Percentiles rank a stretch among this genome's conserved stretches.
Evolutionary conservation across 768 basidiomycete species (phyloP).

Genomic region (Tylopilus vinaceipallidus): DNA sequence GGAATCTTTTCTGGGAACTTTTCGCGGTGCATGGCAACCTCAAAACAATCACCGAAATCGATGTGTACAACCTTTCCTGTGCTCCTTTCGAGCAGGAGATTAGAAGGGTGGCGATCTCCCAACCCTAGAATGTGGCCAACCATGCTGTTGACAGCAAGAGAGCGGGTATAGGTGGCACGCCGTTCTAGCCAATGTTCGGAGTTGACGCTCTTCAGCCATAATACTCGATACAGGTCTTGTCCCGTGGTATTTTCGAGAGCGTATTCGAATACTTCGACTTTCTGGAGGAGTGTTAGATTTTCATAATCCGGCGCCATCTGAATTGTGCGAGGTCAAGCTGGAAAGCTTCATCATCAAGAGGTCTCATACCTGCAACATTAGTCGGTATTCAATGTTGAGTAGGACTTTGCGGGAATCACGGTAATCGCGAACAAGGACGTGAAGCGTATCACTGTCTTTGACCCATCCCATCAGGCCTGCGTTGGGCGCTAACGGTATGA

Average conservation of each 20-base stretch:
- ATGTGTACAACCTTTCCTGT: constrained; percentile 97
- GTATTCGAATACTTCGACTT: constrained; percentile 99
- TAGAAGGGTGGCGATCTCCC: constrained; percentile 97
- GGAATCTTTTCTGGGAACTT: constrained; percentile 99
- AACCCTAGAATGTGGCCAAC: constrained; percentile 96
- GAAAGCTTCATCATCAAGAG: constrained; percentile 47
- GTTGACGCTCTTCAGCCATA: constrained; percentile 94
- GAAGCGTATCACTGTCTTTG: constrained; percentile 91
- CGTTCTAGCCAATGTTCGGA: constrained; percentile 99
- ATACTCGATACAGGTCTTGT: constrained; percentile 92
- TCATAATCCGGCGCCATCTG: constrained; percentile 99
- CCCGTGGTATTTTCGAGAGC: constrained; percentile 98
- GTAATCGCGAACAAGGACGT: constrained; percentile 94
- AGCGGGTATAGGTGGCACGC: constrained; percentile 92
- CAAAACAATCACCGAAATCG: constrained; percentile 98
- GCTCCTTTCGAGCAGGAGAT: constrained; percentile 85
- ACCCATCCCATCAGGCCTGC: constrained; percentile 96
- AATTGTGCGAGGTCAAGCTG: constrained; percentile 1
- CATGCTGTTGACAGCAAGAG: constrained; percentile 96
- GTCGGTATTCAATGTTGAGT: constrained; percentile 95
- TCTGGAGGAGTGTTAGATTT: constrained; percentile 88
- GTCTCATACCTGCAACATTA: constrained; percentile 91
- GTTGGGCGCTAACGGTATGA: constrained; percentile 93
- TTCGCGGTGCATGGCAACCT: constrained; percentile 95
- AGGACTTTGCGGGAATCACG: constrained; percentile 95